These are phyloP conservation scores for Pythium sukuiense DNA, from an alignment of 352 stramenopile genomes.

Conservation along the genomic window DNA sequence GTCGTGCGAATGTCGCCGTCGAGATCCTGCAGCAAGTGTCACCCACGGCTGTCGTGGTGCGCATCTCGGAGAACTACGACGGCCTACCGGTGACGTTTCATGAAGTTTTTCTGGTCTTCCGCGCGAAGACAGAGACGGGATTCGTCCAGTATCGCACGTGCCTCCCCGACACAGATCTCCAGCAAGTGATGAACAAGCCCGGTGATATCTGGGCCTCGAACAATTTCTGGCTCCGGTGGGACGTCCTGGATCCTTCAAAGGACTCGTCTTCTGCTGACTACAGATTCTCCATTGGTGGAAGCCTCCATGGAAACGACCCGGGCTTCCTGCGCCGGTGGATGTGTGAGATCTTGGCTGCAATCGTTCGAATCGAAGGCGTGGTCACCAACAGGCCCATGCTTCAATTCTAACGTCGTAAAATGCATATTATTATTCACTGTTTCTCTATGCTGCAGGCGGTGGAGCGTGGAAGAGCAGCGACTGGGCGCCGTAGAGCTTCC, in stretches of 20 bases:
- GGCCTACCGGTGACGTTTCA: background rate
- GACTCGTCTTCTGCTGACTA: background rate
- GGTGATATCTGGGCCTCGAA: background rate
- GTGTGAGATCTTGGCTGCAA: background rate
- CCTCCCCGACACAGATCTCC: background rate
- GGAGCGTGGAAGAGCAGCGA: background rate
- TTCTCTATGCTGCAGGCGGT: background rate
- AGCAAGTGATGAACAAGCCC: background rate
- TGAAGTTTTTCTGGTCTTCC: background rate
- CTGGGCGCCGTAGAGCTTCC: background rate
- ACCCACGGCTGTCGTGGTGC: background rate
- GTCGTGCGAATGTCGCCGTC: background rate
- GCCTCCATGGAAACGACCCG: background rate
- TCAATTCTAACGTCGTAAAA: background rate
- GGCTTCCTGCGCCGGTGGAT: conserved; percentile 1
- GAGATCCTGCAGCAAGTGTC: background rate
- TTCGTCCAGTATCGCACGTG: background rate
- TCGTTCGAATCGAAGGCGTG: background rate
- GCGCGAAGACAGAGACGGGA: background rate
- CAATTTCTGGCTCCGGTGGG: conserved; percentile 4
- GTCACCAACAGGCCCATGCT: background rate
- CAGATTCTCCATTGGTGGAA: background rate
- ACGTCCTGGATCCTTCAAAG: background rate
- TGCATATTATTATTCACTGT: background rate
- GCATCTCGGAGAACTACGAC: conserved; percentile 1